Evolutionary conservation across 2,329 filamentous ascomycete genomes (phyloP), one percentile per base, ranked within the genome.

Genomic region (Annulohypoxylon truncatum): DNA sequence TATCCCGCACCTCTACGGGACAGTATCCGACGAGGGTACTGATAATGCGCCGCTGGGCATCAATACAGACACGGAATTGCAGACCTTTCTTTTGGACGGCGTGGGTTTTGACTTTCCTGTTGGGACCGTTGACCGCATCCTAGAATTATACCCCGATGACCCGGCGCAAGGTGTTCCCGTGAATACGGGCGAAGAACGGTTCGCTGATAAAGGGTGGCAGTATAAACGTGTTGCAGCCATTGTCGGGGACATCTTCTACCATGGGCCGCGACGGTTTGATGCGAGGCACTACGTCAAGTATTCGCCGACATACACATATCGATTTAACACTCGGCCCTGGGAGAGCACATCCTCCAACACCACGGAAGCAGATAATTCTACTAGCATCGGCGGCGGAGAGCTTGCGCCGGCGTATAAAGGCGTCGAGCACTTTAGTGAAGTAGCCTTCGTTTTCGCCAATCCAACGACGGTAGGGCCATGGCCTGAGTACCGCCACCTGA

Each of bases 21-120:
- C 84, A 33, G 92, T 91, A 75, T 84, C 84, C 0, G 90, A 92
- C 70, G 90, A 92, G 74, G 90, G 88, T 1, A 75, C 73, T 0
- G 74, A 74, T 61, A 76, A 76, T 2, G 73, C 73, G 5, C 72
- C 73, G 0, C 50, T 64, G 7, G 69, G 73, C 9, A 47, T 75
- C 46, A 69, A 75, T 64, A 74, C 73, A 4, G 73, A 75, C 48
- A 38, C 51, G 4, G 73, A 75, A 9, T 53, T 75, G 0, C 64
- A 61, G 26, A 59, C 12, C n/a, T 75, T 60, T 42, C 64, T 76
- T 12, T 54, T 67, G 26, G 40, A 53, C 13, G 62, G 56, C 24
- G 63, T 53, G 1, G 74, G 74, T 13, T 76, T 73, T 51, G 67
- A 64, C 8, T 74, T 72, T 42, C 73, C 72, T 0, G 48, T 44